Evolutionary conservation across 2,329 filamentous ascomycete genomes (phyloP), one percentile per base, ranked within the genome.

Genomic region (Epichloe festucae): DNA sequence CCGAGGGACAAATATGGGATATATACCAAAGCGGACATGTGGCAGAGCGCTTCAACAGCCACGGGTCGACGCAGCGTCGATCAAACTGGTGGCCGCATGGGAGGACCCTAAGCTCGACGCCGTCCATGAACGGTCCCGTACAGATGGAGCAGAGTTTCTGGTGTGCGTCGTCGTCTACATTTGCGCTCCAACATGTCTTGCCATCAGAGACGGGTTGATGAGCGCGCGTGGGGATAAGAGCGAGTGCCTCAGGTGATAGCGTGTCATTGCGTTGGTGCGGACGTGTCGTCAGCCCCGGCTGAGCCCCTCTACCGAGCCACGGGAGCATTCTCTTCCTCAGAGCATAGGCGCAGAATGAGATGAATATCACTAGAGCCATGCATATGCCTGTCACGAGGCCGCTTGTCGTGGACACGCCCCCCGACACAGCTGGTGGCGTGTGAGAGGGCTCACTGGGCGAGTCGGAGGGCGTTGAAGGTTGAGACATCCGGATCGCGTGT

Each of bases 11-110:
- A 31, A 31, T 8, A 31, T 10, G 31, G 31, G 11, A 7, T 38
- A 11, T 48, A 34, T 36, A 53, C 52, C 48, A 53, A 1, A 53
- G 40, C 5, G 52, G 52, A 45, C 52, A 53, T 14, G 52, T 51
- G 4, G 48, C 44, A 19, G 52, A 47, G 27, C 35, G 48, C 21
- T 23, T 45, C 21, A 45, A 27, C 2, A 51, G 35, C 52, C 52
- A 51, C 15, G 52, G 48, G 14, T 53, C 52, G 40, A 51, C 31
- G 45, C 52, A 53, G 35, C 21, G 12, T 31, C 35, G 38, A 27
- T 53, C 48, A 23, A 51, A 51, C 21, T 36, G 44, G 40, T 53
- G 52, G 3, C 52, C 52, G 10, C 52, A 53, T 12, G 48, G 40
- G 3, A 53, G 40, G 17, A 38, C 36, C 12, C 52, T 43, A 15